Evolutionary conservation across 331 rosid species (phyloP).

Genomic region (Cydonia oblonga): DNA sequence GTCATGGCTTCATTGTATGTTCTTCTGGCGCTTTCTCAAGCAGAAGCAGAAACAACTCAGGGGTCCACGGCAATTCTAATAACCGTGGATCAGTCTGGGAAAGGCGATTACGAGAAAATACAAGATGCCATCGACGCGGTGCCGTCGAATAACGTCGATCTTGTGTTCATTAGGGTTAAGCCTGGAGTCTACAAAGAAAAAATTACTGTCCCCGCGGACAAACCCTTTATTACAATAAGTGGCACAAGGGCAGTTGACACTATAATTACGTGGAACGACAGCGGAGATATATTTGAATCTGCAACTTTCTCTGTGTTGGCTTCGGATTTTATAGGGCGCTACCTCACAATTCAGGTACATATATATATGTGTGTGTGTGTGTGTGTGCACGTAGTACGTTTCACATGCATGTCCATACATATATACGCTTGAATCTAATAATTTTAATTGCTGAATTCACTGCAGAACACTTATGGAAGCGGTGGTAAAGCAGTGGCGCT

Average conservation of each 20-base stretch:
- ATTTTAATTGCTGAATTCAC: not conserved
- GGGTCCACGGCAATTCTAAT: constrained; percentile 16
- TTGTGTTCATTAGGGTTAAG: constrained; percentile 26
- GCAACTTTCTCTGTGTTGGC: constrained; percentile 35
- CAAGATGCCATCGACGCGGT: constrained; percentile 44
- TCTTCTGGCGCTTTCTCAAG: constrained; percentile 2
- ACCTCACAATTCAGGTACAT: constrained; percentile 40
- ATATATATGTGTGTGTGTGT: no score
- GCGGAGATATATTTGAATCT: constrained; percentile 21
- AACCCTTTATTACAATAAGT: constrained; percentile 41
- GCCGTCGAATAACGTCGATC: constrained; percentile 27
- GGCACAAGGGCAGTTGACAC: constrained; percentile 23
- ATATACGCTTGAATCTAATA: not conserved
- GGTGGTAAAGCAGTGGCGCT: constrained; percentile 42
- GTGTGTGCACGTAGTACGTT: not conserved
- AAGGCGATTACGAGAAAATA: constrained; percentile 29
- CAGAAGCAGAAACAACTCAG: not conserved
- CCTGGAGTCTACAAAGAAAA: constrained; percentile 37
- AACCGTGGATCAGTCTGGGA: constrained; percentile 24
- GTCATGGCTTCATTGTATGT: not conserved
- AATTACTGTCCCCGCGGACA: constrained; percentile 28
- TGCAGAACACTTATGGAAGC: constrained; percentile 26
- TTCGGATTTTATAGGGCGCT: constrained; percentile 36
- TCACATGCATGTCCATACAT: not conserved
- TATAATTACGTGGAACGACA: constrained; percentile 32